Conservation (phyloP, 192 early-diverging fungal species). For the Mortierella claussenii region DNA sequence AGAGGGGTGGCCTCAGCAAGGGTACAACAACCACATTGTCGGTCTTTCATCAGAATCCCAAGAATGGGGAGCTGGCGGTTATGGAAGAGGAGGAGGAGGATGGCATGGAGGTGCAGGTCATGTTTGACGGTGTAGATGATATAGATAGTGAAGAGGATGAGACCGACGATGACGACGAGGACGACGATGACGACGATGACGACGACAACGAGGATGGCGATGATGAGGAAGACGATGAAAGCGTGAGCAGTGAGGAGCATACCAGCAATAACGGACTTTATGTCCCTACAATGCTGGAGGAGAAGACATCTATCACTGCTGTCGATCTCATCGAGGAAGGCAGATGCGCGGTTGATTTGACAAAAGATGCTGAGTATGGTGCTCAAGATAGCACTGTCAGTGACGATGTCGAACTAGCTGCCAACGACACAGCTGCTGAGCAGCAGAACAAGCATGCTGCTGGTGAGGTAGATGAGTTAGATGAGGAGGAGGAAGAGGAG, state of each 20-base stretch:
- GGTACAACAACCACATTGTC: constrained; percentile 6
- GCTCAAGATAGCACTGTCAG: background rate
- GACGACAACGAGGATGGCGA: constrained; percentile 12
- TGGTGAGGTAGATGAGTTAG: constrained; percentile 10
- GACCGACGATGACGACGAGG: constrained; percentile 17
- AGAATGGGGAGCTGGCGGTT: constrained; percentile 13
- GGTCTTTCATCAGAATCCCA: constrained; percentile 42
- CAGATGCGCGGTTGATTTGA: too few relatives aligned
- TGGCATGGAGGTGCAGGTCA: constrained; percentile 10
- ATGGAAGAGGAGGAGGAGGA: constrained; percentile 21
- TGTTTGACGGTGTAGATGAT: constrained; percentile 17
- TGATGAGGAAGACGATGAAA: constrained; percentile 7
- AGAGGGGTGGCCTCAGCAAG: background rate
- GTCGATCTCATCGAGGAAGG: background rate
- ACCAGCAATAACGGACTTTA: background rate
- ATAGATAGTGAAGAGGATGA: constrained; percentile 15
- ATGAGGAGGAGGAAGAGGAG: constrained; percentile 10
- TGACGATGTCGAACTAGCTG: background rate
- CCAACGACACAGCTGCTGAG: too few relatives aligned
- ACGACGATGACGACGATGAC: constrained; percentile 8
- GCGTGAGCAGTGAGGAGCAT: constrained; percentile 1
- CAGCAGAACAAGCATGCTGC: too few relatives aligned
- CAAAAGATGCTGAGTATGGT: background rate
- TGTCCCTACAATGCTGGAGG: background rate
- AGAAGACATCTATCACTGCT: background rate